Conservation (phyloP, 768 basidiomycete genomes). For the Suillus cothurnatus region DNA sequence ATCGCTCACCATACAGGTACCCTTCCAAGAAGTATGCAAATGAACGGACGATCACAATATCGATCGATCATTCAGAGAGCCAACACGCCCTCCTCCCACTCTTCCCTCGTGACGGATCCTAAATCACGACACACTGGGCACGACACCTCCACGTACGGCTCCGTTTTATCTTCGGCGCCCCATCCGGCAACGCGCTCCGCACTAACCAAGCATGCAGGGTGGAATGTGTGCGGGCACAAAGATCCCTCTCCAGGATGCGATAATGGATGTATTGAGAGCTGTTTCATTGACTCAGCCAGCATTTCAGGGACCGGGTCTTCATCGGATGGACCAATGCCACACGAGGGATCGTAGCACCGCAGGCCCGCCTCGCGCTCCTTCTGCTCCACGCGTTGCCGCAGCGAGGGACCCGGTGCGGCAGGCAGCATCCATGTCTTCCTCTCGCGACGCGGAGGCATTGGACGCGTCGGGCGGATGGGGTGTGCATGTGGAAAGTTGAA, state of each 20-base stretch:
- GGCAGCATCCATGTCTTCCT: conserved; percentile 60
- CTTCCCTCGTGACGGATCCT: conserved; percentile 59
- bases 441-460: conserved; percentile 35
- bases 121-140: conserved; percentile 71
- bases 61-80: conserved; percentile 26
- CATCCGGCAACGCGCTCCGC: conserved; percentile 66
- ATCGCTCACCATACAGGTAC: conserved; percentile 2
- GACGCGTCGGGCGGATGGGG: conserved; percentile 22
- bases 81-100: conserved; percentile 58
- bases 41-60: neutral
- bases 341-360: conserved; percentile 71
- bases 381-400: conserved; percentile 74
- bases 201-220: conserved; percentile 69
- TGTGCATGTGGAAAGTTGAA: conserved; percentile 15
- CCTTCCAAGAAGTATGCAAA: neutral
- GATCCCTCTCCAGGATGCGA: conserved; percentile 21
- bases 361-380: conserved; percentile 72
- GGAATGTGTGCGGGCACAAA: conserved; percentile 69
- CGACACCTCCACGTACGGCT: conserved; percentile 58
- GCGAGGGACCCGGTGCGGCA: conserved; percentile 64
- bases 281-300: conserved; percentile 22
- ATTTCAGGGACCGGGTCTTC: conserved; percentile 57
- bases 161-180: conserved; percentile 49
- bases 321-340: conserved; percentile 75
- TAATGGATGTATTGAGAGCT: conserved; percentile 25